phyloP scores from a whole-genome alignment of 257 asterid genomes.

The Jacaranda mimosifolia region DNA sequence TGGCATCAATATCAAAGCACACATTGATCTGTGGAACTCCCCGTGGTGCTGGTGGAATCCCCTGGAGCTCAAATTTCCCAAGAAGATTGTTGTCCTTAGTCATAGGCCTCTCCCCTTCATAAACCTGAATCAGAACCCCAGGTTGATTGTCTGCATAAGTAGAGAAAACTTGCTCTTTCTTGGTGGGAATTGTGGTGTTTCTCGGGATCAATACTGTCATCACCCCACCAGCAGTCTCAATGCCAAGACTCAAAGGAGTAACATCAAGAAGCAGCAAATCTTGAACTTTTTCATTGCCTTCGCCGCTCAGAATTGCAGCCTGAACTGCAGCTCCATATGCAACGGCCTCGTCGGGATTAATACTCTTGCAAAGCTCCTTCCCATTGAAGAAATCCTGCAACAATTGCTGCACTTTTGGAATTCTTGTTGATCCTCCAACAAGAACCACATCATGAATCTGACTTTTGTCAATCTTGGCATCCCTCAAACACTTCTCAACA shows the following conservation, averaged over 20 bases:
- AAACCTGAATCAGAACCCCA: constrained; percentile 59
- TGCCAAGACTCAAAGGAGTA: constrained; percentile 61
- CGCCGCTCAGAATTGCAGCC: constrained; percentile 64
- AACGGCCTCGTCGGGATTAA: constrained; percentile 72
- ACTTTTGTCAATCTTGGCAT: constrained; percentile 54
- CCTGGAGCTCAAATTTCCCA: constrained; percentile 63
- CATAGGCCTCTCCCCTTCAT: constrained; percentile 67
- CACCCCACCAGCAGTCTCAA: constrained; percentile 69
- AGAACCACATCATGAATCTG: constrained; percentile 64
- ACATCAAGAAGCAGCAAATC: constrained; percentile 62
- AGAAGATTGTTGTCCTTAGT: constrained; percentile 65
- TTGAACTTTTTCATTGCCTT: constrained; percentile 59
- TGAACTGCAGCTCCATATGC: constrained; percentile 73
- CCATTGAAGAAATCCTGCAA: constrained; percentile 67
- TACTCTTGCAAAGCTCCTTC: constrained; percentile 67
- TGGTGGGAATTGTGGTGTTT: constrained; percentile 67
- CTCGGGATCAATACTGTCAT: constrained; percentile 65
- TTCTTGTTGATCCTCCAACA: constrained; percentile 69
- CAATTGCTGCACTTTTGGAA: constrained; percentile 65
- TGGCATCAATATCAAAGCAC: constrained; percentile 63
- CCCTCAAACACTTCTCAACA: constrained; percentile 63
- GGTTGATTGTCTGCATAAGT: constrained; percentile 66
- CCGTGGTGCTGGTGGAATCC: constrained; percentile 64
- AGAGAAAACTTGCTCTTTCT: constrained; percentile 62
- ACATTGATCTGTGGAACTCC: constrained; percentile 64